Base-by-base conservation (phyloP, 176 grass and related monocot species). In the Lolium rigidum region DNA sequence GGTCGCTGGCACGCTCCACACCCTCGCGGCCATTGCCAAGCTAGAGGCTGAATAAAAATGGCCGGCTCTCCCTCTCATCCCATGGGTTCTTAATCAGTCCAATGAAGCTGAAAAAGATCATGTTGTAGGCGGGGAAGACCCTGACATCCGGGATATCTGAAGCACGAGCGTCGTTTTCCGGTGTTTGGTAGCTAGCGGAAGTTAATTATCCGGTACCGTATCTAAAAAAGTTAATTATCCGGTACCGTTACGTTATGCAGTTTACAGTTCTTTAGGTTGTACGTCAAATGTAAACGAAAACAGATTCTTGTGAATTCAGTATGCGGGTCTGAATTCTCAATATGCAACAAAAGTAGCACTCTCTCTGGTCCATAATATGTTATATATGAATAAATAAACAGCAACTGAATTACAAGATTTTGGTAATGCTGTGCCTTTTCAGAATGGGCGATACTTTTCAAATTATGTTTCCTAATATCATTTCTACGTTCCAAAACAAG, bases 111-210 rank as follows among this genome's bases (percentile, higher is more conserved):
- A 81, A 81, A 80, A 87, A 81, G 83, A 85, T 76, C 85, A 74
- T 61, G 60, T 31, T 47, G 81, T 7, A 80, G 83, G 91, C 66
- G 17, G 86, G 73, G 73, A 88, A 75, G 72, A 76, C 72, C 21
- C 11, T 31, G 48, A 1, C 47, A 52, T 5, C 20, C 20, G 59
- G 67, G 66, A 72, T 87, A 94, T 94, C 89, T 87, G 80, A 80
- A 83, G 80, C 80, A 21, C 10, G n/a, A 38, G 39, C 51, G 60
- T 94, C 80, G 17, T 71, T 91, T 87, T 94, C 86, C 46, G 18
- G 70, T 26, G 66, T 78, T 84, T 87, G 89, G 81, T 76, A 69
- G 51, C 14, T 87, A 84, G 76, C 76, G 35, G 3, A 67, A 80
- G 44, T 37, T 72, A 77, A 77, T 70, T 80, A 80, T 75, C 8